Conservation (phyloP, 1,284 basidiomycete genomes). For the Ustilago bromivora region DNA sequence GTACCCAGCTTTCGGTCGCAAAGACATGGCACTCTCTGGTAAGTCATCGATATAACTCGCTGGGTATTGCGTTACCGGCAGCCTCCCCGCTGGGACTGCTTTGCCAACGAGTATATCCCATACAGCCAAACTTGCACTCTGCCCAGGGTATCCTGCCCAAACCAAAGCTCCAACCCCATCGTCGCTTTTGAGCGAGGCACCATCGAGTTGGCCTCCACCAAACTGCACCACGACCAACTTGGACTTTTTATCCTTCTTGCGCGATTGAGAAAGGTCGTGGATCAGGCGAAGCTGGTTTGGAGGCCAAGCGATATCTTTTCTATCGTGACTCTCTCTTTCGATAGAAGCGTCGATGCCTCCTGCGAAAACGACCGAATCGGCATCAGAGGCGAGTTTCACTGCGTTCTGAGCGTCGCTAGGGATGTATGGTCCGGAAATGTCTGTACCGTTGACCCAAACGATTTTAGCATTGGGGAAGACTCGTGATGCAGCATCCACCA, state of each 20-base stretch:
- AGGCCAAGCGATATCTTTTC: slow-evolving; percentile 19
- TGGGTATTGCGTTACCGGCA: slow-evolving; percentile 38
- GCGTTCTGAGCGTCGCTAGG: neutral
- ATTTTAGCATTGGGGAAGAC: neutral
- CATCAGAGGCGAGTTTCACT: neutral
- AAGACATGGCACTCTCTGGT: slow-evolving; percentile 12
- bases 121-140: slow-evolving; percentile 19
- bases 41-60: slow-evolving; percentile 13
- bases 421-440: neutral
- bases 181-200: slow-evolving; percentile 8
- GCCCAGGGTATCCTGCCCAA: slow-evolving; percentile 36
- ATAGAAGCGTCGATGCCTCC: slow-evolving; percentile 26
- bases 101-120: slow-evolving; percentile 16
- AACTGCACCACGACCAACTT: slow-evolving; percentile 26
- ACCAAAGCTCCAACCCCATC: slow-evolving; percentile 5
- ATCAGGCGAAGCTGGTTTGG: slow-evolving; percentile 28
- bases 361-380: slow-evolving; percentile 20
- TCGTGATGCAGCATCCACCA: slow-evolving; percentile 10
- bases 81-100: slow-evolving; percentile 8
- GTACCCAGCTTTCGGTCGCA: slow-evolving; percentile 11
- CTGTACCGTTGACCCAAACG: slow-evolving; percentile 25
- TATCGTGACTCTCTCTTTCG: slow-evolving; percentile 22
- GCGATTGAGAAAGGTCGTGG: neutral
- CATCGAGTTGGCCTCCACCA: slow-evolving; percentile 33
- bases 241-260: slow-evolving; percentile 1